These are phyloP conservation scores for Metschnikowia baotianmanensis DNA, from an alignment of 805 yeast genomes.

Conservation along the genomic window DNA sequence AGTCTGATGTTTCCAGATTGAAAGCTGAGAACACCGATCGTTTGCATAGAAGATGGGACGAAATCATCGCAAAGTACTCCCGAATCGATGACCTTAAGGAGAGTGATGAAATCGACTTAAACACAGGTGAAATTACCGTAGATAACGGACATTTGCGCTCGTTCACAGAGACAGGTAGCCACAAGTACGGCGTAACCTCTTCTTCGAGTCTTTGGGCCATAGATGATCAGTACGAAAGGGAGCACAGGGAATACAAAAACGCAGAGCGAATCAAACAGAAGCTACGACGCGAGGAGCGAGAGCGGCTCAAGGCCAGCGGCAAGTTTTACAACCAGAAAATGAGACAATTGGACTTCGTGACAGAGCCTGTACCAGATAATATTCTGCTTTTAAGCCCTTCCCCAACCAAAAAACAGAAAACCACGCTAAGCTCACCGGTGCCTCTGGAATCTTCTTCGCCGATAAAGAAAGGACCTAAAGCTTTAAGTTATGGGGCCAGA, in stretches of 20 bases:
- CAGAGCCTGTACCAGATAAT: constrained; percentile 20
- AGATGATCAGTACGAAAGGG: constrained; percentile 30
- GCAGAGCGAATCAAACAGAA: constrained; percentile 13
- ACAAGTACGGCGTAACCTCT: constrained; percentile 12
- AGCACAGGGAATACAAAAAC: constrained; percentile 10
- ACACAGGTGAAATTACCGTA: constrained; percentile 58
- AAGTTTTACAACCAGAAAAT: constrained; percentile 15
- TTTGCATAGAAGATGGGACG: constrained; percentile 42
- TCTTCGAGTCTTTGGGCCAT: constrained; percentile 39
- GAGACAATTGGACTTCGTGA: constrained; percentile 6
- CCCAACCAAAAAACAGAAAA: constrained; percentile 25
- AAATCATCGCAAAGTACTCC: constrained; percentile 52
- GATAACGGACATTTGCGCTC: constrained; percentile 71
- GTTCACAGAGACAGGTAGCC: constrained; percentile 21
- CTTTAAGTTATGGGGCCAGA: constrained; percentile 1
- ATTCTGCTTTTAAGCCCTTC: constrained; percentile 29
- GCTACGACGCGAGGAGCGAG: constrained; percentile 17
- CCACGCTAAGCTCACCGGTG: constrained; percentile 1
- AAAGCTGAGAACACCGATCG: constrained; percentile 27
- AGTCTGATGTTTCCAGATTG: constrained; percentile 25
- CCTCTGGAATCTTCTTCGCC: constrained; percentile 3
- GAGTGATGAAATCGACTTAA: constrained; percentile 64
- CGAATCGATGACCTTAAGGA: constrained; percentile 46
- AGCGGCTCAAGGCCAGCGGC: constrained; percentile 12
- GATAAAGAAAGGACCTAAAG: neutral